phyloP scores from a whole-genome alignment of 2,329 filamentous ascomycete species.

The Pseudocercospora eumusae region DNA sequence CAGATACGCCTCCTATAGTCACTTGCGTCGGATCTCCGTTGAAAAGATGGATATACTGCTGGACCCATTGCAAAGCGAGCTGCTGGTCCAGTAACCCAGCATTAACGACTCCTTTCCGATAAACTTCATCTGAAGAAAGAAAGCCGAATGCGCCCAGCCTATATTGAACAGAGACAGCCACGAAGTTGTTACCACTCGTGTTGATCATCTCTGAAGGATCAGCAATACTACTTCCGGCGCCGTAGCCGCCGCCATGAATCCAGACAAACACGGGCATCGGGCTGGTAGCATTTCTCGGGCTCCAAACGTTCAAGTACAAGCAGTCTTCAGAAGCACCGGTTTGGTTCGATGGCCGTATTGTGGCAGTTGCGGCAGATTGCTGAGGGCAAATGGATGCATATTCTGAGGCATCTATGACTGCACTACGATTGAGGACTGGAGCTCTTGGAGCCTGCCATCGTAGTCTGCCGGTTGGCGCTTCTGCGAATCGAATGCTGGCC shows the following conservation, averaged over 20 bases:
- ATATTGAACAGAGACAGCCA: conserved; percentile 55
- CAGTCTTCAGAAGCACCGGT: conserved; percentile 40
- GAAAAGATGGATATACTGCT: conserved; percentile 51
- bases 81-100: conserved; percentile 52
- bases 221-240: conserved; percentile 41
- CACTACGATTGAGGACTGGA: conserved; percentile 30
- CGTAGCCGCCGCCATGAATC: conserved; percentile 47
- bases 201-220: conserved; percentile 49
- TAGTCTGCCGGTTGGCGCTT: conserved; percentile 28
- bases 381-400: conserved; percentile 32
- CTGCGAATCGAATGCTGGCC: conserved; percentile 34
- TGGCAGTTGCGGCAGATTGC: conserved; percentile 7
- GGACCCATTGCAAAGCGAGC: conserved; percentile 55
- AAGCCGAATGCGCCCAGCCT: conserved; percentile 52
- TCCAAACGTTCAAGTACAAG: conserved; percentile 38
- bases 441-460: conserved; percentile 35
- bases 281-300: conserved; percentile 39
- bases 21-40: conserved; percentile 52
- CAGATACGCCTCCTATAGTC: conserved; percentile 46
- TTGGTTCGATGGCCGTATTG: conserved; percentile 12
- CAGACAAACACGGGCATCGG: conserved; percentile 44
- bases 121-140: conserved; percentile 44
- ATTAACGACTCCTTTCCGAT: conserved; percentile 43
- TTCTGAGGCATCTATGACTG: conserved; percentile 23
- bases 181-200: conserved; percentile 52